Conservation (phyloP, 1,284 basidiomycete genomes). For the Malassezia restricta region DNA sequence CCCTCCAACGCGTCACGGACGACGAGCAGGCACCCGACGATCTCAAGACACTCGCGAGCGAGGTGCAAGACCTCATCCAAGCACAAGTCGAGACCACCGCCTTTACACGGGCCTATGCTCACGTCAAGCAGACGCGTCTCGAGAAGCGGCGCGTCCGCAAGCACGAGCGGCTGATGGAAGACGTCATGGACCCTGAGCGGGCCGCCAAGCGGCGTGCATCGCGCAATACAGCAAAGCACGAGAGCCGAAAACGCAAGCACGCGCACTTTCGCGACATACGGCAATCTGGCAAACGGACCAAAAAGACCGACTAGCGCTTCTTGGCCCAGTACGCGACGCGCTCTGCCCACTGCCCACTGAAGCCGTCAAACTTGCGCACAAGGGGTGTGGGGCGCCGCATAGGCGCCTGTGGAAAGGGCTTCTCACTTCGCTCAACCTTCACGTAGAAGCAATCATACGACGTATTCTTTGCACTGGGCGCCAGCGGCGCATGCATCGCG, state of each 20-base stretch:
- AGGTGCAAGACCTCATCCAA: slow-evolving; percentile 79
- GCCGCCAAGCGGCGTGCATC: slow-evolving; percentile 20
- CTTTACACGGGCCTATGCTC: slow-evolving; percentile 67
- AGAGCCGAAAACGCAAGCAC: slow-evolving; percentile 25
- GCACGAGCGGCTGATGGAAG: slow-evolving; percentile 53
- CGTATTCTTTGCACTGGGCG: not conserved
- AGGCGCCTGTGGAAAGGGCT: not conserved
- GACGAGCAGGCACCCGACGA: slow-evolving; percentile 54
- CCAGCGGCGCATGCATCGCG: slow-evolving; percentile 3
- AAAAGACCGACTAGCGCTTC: not conserved
- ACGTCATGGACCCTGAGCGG: slow-evolving; percentile 29
- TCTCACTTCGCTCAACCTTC: slow-evolving; percentile 11
- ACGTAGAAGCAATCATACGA: slow-evolving; percentile 2
- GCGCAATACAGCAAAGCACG: slow-evolving; percentile 22
- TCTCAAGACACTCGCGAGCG: slow-evolving; percentile 65
- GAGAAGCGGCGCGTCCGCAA: slow-evolving; percentile 63
- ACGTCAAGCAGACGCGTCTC: slow-evolving; percentile 61
- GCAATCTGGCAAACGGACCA: not conserved
- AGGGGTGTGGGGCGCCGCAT: not conserved
- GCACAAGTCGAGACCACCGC: slow-evolving; percentile 67
- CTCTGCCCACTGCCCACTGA: not conserved
- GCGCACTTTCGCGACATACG: slow-evolving; percentile 7
- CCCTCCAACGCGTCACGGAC: slow-evolving; percentile 71
- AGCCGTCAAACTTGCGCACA: slow-evolving; percentile 4
- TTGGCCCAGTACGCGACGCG: not conserved